Conservation (phyloP, 2,329 filamentous ascomycete genomes). For the Clarireedia sp. region DNA sequence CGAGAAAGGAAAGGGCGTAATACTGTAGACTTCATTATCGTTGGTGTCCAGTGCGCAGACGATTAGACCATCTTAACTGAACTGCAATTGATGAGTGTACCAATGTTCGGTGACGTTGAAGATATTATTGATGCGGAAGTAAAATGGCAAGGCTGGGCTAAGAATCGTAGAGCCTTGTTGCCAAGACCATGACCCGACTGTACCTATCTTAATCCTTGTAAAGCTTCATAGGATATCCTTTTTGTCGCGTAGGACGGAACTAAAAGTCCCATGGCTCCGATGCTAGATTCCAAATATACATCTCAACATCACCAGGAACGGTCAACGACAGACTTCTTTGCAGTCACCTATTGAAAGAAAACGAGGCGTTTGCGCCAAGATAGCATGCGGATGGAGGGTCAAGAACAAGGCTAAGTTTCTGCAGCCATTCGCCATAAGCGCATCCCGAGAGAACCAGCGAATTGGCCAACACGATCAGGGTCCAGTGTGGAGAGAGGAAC, state of each 20-base stretch:
- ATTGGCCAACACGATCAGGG: neutral
- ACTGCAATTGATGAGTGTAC: neutral
- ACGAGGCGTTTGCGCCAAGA: constrained; percentile 4
- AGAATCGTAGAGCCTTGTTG: neutral
- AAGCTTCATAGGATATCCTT: neutral
- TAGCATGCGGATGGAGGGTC: constrained; percentile 2
- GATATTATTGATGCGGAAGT: neutral
- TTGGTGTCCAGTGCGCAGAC: neutral
- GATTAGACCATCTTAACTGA: neutral
- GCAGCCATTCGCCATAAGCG: constrained; percentile 5
- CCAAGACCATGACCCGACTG: neutral
- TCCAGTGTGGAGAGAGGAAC: neutral
- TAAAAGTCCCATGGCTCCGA: neutral
- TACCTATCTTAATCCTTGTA: neutral
- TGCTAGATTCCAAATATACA: neutral
- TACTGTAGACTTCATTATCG: constrained; percentile 21
- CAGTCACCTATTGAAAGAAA: neutral
- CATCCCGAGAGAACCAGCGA: constrained; percentile 3
- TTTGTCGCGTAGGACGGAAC: constrained; percentile 1
- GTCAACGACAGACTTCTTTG: neutral
- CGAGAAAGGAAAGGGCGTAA: constrained; percentile 20
- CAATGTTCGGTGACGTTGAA: constrained; percentile 4
- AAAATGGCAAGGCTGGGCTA: neutral
- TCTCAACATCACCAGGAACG: neutral
- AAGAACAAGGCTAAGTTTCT: constrained; percentile 11